phyloP scores from a whole-genome alignment of 805 yeast genomes.

The Nakazawaea ishiwadae region DNA sequence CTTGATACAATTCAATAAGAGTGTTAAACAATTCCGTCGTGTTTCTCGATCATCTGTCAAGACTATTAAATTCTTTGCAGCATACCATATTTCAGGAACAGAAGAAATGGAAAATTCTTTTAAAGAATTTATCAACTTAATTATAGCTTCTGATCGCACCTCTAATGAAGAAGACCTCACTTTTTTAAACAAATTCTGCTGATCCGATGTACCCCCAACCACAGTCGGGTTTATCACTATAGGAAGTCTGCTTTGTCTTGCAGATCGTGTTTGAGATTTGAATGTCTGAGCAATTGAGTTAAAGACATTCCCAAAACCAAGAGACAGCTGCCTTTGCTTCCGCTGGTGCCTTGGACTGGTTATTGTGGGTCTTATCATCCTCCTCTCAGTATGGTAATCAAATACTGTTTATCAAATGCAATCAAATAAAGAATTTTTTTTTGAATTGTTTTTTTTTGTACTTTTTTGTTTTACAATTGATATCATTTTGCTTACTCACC shows the following conservation, averaged over 20 bases:
- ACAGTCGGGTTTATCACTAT: constrained; percentile 22
- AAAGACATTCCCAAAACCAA: constrained; percentile 17
- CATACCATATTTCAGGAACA: constrained; percentile 73
- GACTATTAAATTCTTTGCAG: constrained; percentile 50
- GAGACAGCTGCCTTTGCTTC: constrained; percentile 1
- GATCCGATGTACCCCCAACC: constrained; percentile 23
- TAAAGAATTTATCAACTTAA: constrained; percentile 43
- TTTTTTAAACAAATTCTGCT: constrained; percentile 16
- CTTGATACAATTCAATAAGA: constrained; percentile 52
- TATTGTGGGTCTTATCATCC: constrained; percentile 10
- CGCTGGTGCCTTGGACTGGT: neutral
- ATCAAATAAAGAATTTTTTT: no score
- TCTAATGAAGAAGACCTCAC: constrained; percentile 19
- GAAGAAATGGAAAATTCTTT: constrained; percentile 50
- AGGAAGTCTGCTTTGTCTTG: constrained; percentile 14
- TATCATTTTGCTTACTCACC: no score
- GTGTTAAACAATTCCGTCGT: constrained; percentile 44
- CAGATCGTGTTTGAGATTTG: neutral
- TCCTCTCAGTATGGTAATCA: no score
- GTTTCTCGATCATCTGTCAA: constrained; percentile 24
- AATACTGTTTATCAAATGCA: no score
- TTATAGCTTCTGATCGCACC: constrained; percentile 46
- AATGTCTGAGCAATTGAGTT: constrained; percentile 21
- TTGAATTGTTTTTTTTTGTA: no score
- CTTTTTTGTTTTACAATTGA: no score